Base-by-base conservation (phyloP, 169 alveolate species). In the Eimeria falciformis region DNA sequence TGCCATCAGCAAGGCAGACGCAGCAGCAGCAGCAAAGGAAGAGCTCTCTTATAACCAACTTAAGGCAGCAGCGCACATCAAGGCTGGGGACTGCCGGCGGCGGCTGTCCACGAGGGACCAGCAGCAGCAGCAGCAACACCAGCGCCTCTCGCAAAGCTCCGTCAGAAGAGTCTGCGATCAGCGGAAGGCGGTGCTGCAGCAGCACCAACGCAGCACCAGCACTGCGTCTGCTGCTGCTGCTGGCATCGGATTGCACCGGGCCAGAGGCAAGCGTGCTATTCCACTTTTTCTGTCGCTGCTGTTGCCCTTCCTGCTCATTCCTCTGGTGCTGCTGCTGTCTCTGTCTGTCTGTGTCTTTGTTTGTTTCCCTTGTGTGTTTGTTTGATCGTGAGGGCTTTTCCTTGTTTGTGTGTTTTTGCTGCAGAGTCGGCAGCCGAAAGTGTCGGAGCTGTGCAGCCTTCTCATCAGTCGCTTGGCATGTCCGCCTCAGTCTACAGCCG, bases 401-500 rank as follows among this genome's bases (percentile, higher is more conserved):
- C 29, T 12, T n/a, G 73, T 62, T 12, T 62, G 50, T 27, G 47
- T 68, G 79, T 25, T 68, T n/a, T 25, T 29, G 47, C 79, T 68
- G 79, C 79, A 68, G 79, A 68, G n/a, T 11, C 62, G 14, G 14
- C 79, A 27, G 79, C 5, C n/a, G n/a, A 68, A 58, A 23, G 71
- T n/a, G 37, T 62, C 73, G 40, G 45, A n/a, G 5, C n/a, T 0
- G 27, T 21, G 71, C 33, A 58, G 71, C 71, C n/a, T 23, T 29
- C 17, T 12, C 71, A 68, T 43, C 79, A 23, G 47, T 46, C 23
- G 79, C 79, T 11, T 5, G 47, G 79, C 79, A 12, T 46, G 12
- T 84, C 82, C 18, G 66, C 91, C 23, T 84, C 91, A 5, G 91
- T 84, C 12, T 84, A 84, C 66, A 47, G 79, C 65, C 81, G 91